Conservation (phyloP, 2,329 filamentous ascomycete species). For the Sclerotinia spermophila region DNA sequence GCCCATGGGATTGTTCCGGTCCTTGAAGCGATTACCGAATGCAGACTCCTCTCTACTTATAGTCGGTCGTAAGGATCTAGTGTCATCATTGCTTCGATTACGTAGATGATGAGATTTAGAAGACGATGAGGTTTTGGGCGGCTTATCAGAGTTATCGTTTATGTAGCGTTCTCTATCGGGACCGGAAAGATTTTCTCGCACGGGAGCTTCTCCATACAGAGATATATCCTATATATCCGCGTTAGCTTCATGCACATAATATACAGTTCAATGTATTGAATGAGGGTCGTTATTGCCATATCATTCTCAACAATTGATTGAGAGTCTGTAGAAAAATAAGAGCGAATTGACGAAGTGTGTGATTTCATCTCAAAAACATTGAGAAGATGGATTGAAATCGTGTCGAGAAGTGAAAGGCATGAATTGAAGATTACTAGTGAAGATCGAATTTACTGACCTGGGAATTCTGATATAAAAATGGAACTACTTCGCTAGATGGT, state of each 20-base stretch:
- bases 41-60: constrained; percentile 72
- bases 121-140: constrained; percentile 60
- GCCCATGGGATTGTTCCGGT: constrained; percentile 41
- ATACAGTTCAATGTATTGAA: constrained; percentile 19
- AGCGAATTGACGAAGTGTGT: constrained; percentile 17
- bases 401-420: constrained; percentile 1
- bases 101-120: constrained; percentile 59
- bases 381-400: not conserved
- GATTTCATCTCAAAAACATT: constrained; percentile 14
- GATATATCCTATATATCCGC: constrained; percentile 61
- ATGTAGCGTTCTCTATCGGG: constrained; percentile 66
- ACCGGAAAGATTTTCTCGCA: constrained; percentile 65
- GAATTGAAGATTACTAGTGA: constrained; percentile 12
- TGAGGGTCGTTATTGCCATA: constrained; percentile 16
- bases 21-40: constrained; percentile 48
- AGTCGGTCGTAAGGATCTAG: constrained; percentile 64
- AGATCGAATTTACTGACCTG: constrained; percentile 52
- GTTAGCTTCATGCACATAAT: constrained; percentile 9
- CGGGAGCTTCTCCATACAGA: constrained; percentile 72
- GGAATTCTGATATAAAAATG: constrained; percentile 91
- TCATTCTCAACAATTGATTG: constrained; percentile 12
- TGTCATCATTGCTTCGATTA: constrained; percentile 66
- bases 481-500: constrained; percentile 88
- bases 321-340: constrained; percentile 16
- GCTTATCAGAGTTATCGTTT: constrained; percentile 45